Evolutionary conservation across 2,329 filamentous ascomycete genomes (phyloP).

Genomic region (Piedraia hortae): DNA sequence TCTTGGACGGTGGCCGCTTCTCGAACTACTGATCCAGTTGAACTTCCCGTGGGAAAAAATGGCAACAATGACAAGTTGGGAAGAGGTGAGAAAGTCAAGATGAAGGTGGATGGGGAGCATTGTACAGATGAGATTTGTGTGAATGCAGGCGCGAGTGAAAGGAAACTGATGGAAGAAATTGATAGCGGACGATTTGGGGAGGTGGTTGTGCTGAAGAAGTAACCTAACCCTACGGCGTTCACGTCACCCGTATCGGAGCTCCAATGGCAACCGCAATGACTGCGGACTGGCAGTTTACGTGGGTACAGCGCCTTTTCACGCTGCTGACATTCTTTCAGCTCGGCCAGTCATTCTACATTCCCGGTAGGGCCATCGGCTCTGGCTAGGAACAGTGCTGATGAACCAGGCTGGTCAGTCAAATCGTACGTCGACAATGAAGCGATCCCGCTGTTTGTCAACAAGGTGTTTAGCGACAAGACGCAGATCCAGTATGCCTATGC

Average conservation of each 20-base stretch:
- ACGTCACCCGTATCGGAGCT: no score
- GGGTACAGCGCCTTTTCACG: no score
- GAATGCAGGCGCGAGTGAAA: conserved; percentile 41
- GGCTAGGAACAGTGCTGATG: background rate
- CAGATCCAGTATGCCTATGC: conserved; percentile 81
- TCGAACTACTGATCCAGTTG: conserved; percentile 6
- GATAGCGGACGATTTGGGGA: conserved; percentile 20
- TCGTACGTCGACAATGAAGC: conserved; percentile 50
- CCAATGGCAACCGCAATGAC: no score
- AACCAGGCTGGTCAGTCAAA: conserved; percentile 53
- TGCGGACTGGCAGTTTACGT: no score
- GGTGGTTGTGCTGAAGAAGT: conserved; percentile 10
- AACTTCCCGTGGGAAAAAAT: conserved; percentile 12
- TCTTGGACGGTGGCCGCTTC: conserved; percentile 4
- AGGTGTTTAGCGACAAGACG: conserved; percentile 70
- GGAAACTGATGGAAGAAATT: conserved; percentile 40
- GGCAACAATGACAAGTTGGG: conserved; percentile 10
- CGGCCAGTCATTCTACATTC: conserved; percentile 53
- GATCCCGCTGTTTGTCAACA: conserved; percentile 72
- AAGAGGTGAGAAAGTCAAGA: conserved; percentile 25
- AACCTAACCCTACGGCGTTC: no score
- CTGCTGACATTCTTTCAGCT: conserved; percentile 21
- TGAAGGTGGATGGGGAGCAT: conserved; percentile 47
- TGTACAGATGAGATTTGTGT: conserved; percentile 63
- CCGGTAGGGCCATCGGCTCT: conserved; percentile 26